Evolutionary conservation across 345 rosid species (phyloP).

Genomic region (Populus pruinosa): DNA sequence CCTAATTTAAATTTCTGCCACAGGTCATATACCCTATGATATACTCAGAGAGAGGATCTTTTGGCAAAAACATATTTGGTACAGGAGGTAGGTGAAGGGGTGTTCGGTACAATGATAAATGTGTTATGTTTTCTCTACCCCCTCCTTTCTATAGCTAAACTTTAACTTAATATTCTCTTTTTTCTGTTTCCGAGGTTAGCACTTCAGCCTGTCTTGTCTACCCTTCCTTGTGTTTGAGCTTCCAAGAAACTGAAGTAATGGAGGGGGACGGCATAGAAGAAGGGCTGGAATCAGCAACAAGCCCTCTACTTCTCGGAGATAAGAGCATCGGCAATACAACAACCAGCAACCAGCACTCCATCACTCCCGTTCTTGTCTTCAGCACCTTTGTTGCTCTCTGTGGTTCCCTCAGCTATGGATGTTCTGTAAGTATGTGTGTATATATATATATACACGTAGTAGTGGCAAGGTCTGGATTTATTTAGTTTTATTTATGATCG

Average conservation of each 20-base stretch:
- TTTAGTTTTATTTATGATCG: too few relatives aligned
- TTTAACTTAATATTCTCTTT: too few relatives aligned
- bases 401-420: slow-evolving; percentile 50
- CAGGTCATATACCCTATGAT: too few relatives aligned
- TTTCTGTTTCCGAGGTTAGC: too few relatives aligned
- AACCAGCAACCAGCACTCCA: background rate
- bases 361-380: background rate
- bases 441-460: background rate
- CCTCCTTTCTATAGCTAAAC: too few relatives aligned
- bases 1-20: background rate
- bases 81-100: too few relatives aligned
- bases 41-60: too few relatives aligned
- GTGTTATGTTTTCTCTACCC: too few relatives aligned
- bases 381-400: slow-evolving; percentile 12
- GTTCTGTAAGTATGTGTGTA: slow-evolving; percentile 22
- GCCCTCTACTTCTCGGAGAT: background rate
- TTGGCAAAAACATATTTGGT: too few relatives aligned
- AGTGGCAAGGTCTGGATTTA: background rate
- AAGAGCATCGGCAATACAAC: background rate
- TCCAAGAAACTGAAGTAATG: background rate
- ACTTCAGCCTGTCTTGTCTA: background rate
- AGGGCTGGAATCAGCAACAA: background rate
- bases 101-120: too few relatives aligned
- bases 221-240: background rate
- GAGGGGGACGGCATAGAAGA: background rate